These are phyloP conservation scores for Climacium dendroides DNA, from an alignment of 225 moss, liverwort and hornwort genomes.

Conservation along the genomic window DNA sequence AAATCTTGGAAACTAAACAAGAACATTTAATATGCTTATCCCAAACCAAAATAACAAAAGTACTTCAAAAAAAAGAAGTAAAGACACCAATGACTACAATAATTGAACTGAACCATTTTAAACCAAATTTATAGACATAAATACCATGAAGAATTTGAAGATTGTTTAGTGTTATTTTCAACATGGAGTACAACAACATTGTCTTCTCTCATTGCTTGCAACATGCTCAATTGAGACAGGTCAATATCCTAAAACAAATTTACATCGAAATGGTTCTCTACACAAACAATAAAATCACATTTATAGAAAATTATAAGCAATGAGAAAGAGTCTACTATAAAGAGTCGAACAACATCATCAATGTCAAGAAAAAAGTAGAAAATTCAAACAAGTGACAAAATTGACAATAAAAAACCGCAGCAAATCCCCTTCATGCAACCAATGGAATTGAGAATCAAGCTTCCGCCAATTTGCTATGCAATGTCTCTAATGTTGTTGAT, in stretches of 20 bases:
- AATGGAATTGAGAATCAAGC: too few relatives aligned
- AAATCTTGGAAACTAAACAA: not conserved
- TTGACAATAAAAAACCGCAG: too few relatives aligned
- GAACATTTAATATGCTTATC: not conserved
- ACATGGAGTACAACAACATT: too few relatives aligned
- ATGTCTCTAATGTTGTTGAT: too few relatives aligned
- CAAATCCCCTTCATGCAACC: too few relatives aligned
- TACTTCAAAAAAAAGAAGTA: not conserved
- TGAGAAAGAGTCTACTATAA: too few relatives aligned
- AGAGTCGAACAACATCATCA: too few relatives aligned
- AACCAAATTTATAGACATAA: not conserved
- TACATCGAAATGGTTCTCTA: too few relatives aligned
- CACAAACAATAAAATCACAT: not conserved
- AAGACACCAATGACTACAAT: not conserved
- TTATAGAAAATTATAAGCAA: too few relatives aligned
- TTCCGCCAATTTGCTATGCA: accelerated
- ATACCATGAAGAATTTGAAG: not conserved
- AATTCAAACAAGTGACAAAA: too few relatives aligned
- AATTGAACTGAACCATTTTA: not conserved
- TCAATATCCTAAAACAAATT: not conserved
- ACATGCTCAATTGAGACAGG: not conserved
- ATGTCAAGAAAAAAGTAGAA: too few relatives aligned
- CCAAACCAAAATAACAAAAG: not conserved
- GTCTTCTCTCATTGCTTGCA: not conserved
- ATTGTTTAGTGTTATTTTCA: not conserved